Evolutionary conservation across 371 early-diverging fungal species (phyloP).

Genomic region (Nematocida major): DNA sequence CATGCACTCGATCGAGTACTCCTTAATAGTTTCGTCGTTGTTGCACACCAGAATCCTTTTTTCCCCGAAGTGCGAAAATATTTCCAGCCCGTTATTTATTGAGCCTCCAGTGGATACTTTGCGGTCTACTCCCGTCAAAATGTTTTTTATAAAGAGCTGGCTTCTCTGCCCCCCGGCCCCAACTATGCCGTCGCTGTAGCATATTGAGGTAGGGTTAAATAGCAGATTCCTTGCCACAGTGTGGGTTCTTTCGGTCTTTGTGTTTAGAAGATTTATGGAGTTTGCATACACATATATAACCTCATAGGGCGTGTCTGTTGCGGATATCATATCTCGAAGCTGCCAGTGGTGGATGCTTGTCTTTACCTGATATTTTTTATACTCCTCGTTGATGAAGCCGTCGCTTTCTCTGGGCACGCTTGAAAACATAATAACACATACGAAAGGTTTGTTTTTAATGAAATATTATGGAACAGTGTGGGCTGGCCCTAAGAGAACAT

Average conservation of each 20-base stretch:
- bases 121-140: slow-evolving; percentile 68
- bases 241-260: slow-evolving; percentile 34
- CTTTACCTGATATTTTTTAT: slow-evolving; percentile 51
- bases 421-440: slow-evolving; percentile 16
- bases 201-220: slow-evolving; percentile 53
- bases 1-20: slow-evolving; percentile 71
- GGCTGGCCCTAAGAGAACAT: neutral
- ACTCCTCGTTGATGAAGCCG: slow-evolving; percentile 30
- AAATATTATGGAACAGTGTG: neutral
- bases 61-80: slow-evolving; percentile 68
- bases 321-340: slow-evolving; percentile 71
- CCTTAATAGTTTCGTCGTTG: slow-evolving; percentile 81
- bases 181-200: slow-evolving; percentile 68
- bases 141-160: slow-evolving; percentile 73
- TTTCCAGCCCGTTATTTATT: slow-evolving; percentile 79
- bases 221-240: slow-evolving; percentile 40
- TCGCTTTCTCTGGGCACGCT: slow-evolving; percentile 26
- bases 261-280: slow-evolving; percentile 45
- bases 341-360: slow-evolving; percentile 70
- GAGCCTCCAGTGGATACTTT: slow-evolving; percentile 71
- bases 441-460: slow-evolving; percentile 1
- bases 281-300: slow-evolving; percentile 53
- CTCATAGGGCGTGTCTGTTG: slow-evolving; percentile 16
- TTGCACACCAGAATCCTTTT: slow-evolving; percentile 73
- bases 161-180: slow-evolving; percentile 80